Evolutionary conservation across 768 basidiomycete genomes (phyloP).

Genomic region (Rhodotorula diobovata): DNA sequence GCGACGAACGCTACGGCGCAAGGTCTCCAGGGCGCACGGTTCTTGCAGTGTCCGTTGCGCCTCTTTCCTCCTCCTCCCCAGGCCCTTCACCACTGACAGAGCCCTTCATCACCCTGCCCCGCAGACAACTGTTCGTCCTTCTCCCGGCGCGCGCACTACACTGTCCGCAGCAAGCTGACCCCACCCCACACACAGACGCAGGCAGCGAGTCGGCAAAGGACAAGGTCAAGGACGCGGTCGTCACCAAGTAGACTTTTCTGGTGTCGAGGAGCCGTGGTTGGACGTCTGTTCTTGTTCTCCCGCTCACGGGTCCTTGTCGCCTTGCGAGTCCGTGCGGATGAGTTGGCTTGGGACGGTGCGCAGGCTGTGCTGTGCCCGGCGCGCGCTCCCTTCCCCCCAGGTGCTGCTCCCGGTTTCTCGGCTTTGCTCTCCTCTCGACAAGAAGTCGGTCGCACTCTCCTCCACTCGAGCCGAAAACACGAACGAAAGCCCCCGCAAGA

Average conservation of each 20-base stretch:
- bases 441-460: no score
- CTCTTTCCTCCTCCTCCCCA: background rate
- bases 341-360: no score
- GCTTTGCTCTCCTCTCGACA: no score
- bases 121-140: conserved; percentile 37
- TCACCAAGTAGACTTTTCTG: conserved; percentile 1
- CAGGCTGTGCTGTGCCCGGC: no score
- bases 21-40: conserved; percentile 72
- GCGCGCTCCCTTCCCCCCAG: no score
- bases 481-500: no score
- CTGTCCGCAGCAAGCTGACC: no score
- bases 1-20: conserved; percentile 85
- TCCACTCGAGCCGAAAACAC: no score
- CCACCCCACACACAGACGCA: conserved; percentile 4
- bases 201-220: conserved; percentile 11
- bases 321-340: no score
- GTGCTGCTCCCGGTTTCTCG: no score
- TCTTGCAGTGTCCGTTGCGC: conserved; percentile 46
- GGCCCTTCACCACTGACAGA: background rate
- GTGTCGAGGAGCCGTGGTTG: background rate
- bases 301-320: background rate
- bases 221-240: conserved; percentile 30
- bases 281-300: background rate
- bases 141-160: no score
- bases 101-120: background rate